Base-by-base conservation (phyloP, 768 basidiomycete species). In the Coprinellus micaceus region DNA sequence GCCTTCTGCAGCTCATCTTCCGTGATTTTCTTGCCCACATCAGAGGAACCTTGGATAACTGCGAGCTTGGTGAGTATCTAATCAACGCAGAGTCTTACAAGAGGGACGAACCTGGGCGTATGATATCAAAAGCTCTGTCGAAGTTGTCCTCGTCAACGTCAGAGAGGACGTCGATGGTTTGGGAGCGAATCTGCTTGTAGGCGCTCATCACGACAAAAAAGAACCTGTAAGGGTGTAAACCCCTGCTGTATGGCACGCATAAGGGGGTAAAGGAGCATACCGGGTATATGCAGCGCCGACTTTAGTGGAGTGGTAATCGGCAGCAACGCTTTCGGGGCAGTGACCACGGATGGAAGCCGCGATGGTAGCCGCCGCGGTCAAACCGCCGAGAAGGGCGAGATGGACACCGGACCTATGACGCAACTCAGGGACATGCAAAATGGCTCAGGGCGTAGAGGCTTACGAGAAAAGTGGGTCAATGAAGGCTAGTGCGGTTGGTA, bases 141-240 rank as follows among this genome's bases (percentile, higher is more conserved):
- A 77, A 80, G 63, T 75, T 79, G 60, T 76, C 74, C 56, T 77
- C 76, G 33, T 77, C 71, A 29, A 78, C 64, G 52, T 79, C 77
- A 2, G 67, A 65, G 17, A 79, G 69, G 10, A 79, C 71, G 25
- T 72, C 68, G 3, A 60, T 58, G 21, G 66, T 63, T 60, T 80
- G 79, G 4, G 71, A 61, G 17, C 70, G 70, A 54, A 79, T 77
- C 60, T 80, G 79, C 58, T 74, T 72, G 64, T 79, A 80, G 26
- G 76, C 75, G 58, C 76, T 76, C 36, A 81, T 67, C 4, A 77
- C 76, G 46, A 79, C 77, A 19, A 80, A 61, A 19, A 78, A 63
- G 63, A 79, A 80, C 43, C 76, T 78, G 39, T 25, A 21, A 54
- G 44, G 22, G 51, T 17, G 15, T 24, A 44, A 28, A 44, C 12